phyloP scores from a whole-genome alignment of 441 rosid genomes.

The Erodium texanum region DNA sequence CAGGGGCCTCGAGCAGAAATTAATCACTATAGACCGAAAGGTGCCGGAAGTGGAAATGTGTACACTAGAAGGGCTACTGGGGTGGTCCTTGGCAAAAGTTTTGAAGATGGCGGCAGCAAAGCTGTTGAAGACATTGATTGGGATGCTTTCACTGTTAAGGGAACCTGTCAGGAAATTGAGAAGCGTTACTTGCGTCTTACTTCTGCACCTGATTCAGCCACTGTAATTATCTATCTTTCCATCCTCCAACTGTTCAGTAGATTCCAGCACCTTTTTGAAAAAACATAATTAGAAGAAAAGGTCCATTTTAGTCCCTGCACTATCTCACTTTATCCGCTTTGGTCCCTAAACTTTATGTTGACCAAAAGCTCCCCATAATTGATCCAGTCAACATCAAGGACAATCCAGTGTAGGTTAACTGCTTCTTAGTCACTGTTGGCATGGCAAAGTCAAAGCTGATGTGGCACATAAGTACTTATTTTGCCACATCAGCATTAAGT shows the following conservation, averaged over 20 bases:
- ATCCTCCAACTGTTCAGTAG: not conserved
- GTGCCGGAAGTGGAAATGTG: constrained; percentile 54
- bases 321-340: not conserved
- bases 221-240: constrained; percentile 40
- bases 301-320: not conserved
- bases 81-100: constrained; percentile 54
- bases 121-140: constrained; percentile 99
- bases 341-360: not conserved
- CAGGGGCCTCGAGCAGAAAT: constrained; percentile 54
- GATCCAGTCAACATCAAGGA: not conserved
- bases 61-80: constrained; percentile 71
- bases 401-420: not conserved
- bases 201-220: constrained; percentile 96
- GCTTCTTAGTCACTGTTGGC: not conserved
- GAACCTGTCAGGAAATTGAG: constrained; percentile 94
- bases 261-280: constrained; percentile 1
- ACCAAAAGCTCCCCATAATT: not conserved
- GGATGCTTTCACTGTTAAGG: constrained; percentile 97
- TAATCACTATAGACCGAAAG: constrained; percentile 47
- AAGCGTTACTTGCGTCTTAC: constrained; percentile 97
- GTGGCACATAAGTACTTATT: not conserved
- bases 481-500: not conserved
- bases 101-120: constrained; percentile 69
- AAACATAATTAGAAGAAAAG: not conserved
- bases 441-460: not conserved